These are phyloP conservation scores for Leersia perrieri DNA, from an alignment of 176 grass and related monocot genomes.

Conservation along the genomic window DNA sequence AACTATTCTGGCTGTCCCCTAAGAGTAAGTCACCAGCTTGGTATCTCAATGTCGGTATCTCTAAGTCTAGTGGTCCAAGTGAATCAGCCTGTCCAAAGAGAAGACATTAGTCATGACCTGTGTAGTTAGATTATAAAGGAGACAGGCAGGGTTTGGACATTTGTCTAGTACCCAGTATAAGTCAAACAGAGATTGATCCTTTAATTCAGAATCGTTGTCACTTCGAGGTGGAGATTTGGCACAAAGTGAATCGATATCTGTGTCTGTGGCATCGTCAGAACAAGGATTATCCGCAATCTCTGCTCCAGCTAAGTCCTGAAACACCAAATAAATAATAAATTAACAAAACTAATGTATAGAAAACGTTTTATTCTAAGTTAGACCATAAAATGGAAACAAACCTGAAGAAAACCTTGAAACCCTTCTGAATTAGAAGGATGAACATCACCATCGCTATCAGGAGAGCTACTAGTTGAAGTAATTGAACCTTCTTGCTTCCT, in stretches of 20 bases:
- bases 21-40: conserved; percentile 62
- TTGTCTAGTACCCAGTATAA: conserved; percentile 76
- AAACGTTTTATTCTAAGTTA: conserved; percentile 8
- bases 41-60: conserved; percentile 49
- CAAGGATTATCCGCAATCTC: conserved; percentile 41
- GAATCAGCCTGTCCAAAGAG: conserved; percentile 74
- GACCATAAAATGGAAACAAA: conserved; percentile 39
- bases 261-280: conserved; percentile 31
- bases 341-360: conserved; percentile 14
- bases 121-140: not conserved
- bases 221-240: conserved; percentile 34
- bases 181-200: conserved; percentile 60
- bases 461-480: conserved; percentile 36
- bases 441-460: conserved; percentile 33
- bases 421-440: conserved; percentile 43
- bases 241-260: conserved; percentile 37
- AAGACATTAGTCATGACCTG: too few relatives aligned
- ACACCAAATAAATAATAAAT: conserved; percentile 27
- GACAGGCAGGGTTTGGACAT: not conserved
- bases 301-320: conserved; percentile 63
- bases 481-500: conserved; percentile 47
- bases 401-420: conserved; percentile 70
- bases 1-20: conserved; percentile 68
- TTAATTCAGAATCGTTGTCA: conserved; percentile 23
- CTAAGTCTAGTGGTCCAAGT: conserved; percentile 87